Percentiles rank a stretch among this genome's conserved stretches.
These are phyloP conservation scores for Coniella lustricola DNA, from an alignment of 2,329 filamentous ascomycete species.

Conservation along the genomic window DNA sequence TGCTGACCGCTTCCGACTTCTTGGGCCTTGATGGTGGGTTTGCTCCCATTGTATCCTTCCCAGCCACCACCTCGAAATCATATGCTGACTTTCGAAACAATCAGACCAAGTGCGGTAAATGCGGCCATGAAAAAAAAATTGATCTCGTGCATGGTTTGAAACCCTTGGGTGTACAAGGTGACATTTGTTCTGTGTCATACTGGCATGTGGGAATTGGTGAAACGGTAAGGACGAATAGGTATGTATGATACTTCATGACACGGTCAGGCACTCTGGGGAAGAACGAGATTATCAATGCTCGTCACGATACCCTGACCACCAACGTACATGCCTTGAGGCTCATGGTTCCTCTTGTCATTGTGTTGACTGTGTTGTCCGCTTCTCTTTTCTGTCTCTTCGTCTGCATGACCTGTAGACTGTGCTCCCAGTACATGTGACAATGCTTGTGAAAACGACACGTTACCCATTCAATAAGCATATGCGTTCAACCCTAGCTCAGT, in stretches of 20 bases:
- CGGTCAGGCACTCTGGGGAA: slow-evolving; percentile 7
- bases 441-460: not conserved
- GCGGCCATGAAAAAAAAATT: slow-evolving; percentile 1
- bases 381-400: not conserved
- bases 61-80: not conserved
- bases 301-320: slow-evolving; percentile 6
- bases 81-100: slow-evolving; percentile 12
- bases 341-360: not conserved
- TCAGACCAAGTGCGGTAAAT: slow-evolving; percentile 6
- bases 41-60: not conserved
- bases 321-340: slow-evolving; percentile 2
- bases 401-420: not conserved
- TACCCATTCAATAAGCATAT: slow-evolving; percentile 37
- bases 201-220: no score
- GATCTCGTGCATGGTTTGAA: slow-evolving; percentile 2
- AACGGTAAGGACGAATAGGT: not conserved
- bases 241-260: not conserved
- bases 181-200: no score
- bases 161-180: no score
- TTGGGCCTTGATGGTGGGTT: slow-evolving; percentile 58
- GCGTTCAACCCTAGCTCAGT: slow-evolving; percentile 32
- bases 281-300: not conserved
- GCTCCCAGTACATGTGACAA: not conserved
- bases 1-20: slow-evolving; percentile 72
- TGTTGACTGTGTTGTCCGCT: not conserved